phyloP scores from a whole-genome alignment of 1,139 yeast species.

The Yamadazyma atlantica region DNA sequence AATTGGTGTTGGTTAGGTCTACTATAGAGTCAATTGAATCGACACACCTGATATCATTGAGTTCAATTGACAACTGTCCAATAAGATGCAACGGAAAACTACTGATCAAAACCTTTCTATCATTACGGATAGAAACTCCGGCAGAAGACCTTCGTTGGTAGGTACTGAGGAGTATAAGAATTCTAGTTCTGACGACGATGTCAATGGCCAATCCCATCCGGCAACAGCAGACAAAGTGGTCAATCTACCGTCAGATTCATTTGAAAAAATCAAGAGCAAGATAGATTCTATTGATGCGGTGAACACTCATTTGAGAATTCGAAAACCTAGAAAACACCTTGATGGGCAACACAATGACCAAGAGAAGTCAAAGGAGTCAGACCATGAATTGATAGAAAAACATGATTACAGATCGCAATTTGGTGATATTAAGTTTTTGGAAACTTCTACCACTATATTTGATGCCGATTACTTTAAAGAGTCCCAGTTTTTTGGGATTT shows the following conservation, averaged over 20 bases:
- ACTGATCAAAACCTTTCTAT: conserved; percentile 23
- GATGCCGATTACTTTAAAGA: conserved; percentile 41
- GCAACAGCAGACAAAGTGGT: conserved; percentile 6
- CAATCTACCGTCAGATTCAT: conserved; percentile 4
- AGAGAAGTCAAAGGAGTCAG: neutral
- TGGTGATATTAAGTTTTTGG: conserved; percentile 44
- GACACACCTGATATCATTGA: too few relatives aligned
- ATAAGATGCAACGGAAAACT: conserved; percentile 12
- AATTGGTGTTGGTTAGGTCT: too few relatives aligned
- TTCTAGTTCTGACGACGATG: conserved; percentile 10
- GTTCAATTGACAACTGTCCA: neutral
- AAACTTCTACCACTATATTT: conserved; percentile 46
- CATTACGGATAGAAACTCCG: conserved; percentile 22
- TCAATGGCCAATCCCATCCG: neutral
- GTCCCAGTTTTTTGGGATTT: conserved; percentile 61
- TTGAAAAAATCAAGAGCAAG: conserved; percentile 11
- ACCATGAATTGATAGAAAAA: neutral
- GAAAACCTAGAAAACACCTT: conserved; percentile 8
- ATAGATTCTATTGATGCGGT: conserved; percentile 11
- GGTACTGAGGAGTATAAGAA: conserved; percentile 21
- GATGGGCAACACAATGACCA: neutral
- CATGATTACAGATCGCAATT: conserved; percentile 20
- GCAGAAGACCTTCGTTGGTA: conserved; percentile 22
- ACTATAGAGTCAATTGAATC: too few relatives aligned
- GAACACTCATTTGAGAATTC: conserved; percentile 8